Base-by-base conservation (phyloP, 805 yeast genomes). In the Blastobotrys chiropterorum region DNA sequence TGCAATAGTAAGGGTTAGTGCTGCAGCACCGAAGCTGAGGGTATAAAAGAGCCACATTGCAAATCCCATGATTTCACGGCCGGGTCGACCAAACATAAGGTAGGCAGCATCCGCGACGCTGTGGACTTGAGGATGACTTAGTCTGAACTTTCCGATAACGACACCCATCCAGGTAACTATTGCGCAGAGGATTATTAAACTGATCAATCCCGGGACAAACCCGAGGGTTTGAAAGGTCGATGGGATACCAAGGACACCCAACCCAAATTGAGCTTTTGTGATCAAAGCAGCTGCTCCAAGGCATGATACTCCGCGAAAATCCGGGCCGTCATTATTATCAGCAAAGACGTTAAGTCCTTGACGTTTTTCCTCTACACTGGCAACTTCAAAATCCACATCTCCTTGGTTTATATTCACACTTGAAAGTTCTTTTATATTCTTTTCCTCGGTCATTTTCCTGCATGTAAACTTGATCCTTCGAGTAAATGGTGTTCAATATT, bases 211-310 rank as follows among this genome's bases (percentile, higher is more conserved):
- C 4, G 51, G 51, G 17, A 48, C 51, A 22, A 48, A 43, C 2
- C 51, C 51, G 31, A 48, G 16, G 3, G 43, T 43, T 46, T 43
- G 31, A 20, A 48, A 48, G 4, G 51, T 48, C 38, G 30, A 21
- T 7, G 51, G 51, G 5, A 48, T 40, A 31, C 51, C 47, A 7
- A 48, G 42, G 16, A 48, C 51, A 11, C 51, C 51, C 6, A 48
- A 42, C 16, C 51, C 51, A 13, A 48, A 42, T 26, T 48, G 51
- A 3, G 47, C 21, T 20, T 48, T 48, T 16, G 47, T 34, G 43
- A 48, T 48, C 14, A 48, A 46, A 6, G 38, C 47, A 15, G 51
- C 51, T 6, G 51, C 51, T 2, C 51, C 51, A 2, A 42, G 4
- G 22, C 51, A 44, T 4, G 47, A 43, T 8, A 48, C 34, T 3